Conservation (phyloP, 345 rosid genomes). For the Excoecaria agallocha region DNA sequence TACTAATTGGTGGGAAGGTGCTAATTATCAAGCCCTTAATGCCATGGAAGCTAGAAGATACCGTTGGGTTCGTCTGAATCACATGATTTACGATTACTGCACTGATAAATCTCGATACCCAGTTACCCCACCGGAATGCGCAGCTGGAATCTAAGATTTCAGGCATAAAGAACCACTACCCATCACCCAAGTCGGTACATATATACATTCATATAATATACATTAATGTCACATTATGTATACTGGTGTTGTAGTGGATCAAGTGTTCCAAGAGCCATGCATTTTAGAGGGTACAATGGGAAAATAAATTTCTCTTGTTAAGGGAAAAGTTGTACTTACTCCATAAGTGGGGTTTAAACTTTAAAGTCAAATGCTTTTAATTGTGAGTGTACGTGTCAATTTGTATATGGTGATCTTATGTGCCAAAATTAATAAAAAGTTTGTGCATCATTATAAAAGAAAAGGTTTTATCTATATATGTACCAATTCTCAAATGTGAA, state of each 20-base stretch:
- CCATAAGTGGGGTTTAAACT: neutral
- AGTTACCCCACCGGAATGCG: slow-evolving; percentile 73
- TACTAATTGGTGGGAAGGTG: slow-evolving; percentile 80
- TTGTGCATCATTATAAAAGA: neutral
- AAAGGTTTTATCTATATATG: neutral
- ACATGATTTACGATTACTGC: slow-evolving; percentile 93
- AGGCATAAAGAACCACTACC: neutral
- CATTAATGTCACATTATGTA: neutral
- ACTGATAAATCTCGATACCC: slow-evolving; percentile 74
- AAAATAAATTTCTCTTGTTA: slow-evolving; percentile 5
- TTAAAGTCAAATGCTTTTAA: neutral
- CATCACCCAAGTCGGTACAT: slow-evolving; percentile 5
- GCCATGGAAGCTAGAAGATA: slow-evolving; percentile 72
- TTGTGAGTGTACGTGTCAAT: slow-evolving; percentile 16
- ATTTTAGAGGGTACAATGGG: slow-evolving; percentile 8
- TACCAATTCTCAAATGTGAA: neutral
- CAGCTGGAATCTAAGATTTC: slow-evolving; percentile 49
- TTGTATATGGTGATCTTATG: slow-evolving; percentile 19
- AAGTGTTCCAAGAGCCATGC: slow-evolving; percentile 14
- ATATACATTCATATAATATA: slow-evolving; percentile 7
- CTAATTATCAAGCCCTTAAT: slow-evolving; percentile 53
- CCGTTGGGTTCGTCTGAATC: slow-evolving; percentile 90
- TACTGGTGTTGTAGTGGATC: slow-evolving; percentile 11
- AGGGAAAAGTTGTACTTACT: neutral
- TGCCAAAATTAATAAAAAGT: slow-evolving; percentile 8